These are phyloP conservation scores for Hygrocybe punicea DNA, from an alignment of 768 basidiomycete genomes.

Conservation along the genomic window DNA sequence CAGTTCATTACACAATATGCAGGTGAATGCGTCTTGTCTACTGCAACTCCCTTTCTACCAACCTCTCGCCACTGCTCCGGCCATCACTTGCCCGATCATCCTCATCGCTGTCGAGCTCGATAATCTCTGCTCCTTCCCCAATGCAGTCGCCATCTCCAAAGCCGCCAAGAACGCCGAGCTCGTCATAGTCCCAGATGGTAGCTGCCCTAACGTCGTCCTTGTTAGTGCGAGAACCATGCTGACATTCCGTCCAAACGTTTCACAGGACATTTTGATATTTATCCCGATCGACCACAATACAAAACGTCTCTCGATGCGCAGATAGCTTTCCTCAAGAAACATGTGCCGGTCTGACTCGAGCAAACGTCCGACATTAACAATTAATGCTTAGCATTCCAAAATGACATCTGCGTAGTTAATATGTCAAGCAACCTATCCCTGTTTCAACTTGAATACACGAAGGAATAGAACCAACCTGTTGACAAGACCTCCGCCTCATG, in stretches of 20 bases:
- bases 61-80: background rate
- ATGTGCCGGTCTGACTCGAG: slow-evolving; percentile 27
- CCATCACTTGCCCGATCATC: slow-evolving; percentile 2
- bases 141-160: slow-evolving; percentile 10
- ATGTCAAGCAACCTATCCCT: no score
- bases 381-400: no score
- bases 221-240: background rate
- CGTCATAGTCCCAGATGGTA: slow-evolving; percentile 13
- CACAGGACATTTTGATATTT: slow-evolving; percentile 27
- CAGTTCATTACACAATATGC: background rate
- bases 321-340: slow-evolving; percentile 24
- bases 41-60: slow-evolving; percentile 2
- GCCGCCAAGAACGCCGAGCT: slow-evolving; percentile 17
- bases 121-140: background rate
- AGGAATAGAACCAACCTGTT: no score
- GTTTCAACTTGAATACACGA: no score
- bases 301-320: slow-evolving; percentile 19
- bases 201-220: background rate
- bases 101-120: slow-evolving; percentile 1
- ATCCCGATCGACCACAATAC: slow-evolving; percentile 19
- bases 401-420: no score
- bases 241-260: background rate
- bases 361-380: no score
- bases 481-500: no score
- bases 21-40: slow-evolving; percentile 4